phyloP scores from a whole-genome alignment of 805 yeast species.

The Yueomyces sp. region DNA sequence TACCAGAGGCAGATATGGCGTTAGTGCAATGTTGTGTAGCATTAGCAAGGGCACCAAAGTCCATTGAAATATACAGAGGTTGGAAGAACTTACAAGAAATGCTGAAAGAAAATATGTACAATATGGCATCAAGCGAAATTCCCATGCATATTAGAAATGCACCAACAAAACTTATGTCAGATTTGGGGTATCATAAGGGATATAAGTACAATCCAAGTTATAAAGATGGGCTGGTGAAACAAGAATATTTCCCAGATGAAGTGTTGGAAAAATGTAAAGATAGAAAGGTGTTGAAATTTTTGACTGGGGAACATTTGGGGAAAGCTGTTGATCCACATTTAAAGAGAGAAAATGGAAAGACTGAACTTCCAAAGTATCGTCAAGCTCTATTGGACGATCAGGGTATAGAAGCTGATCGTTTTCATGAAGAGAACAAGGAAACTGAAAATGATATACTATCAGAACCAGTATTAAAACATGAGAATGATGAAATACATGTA shows the following conservation, averaged over 20 bases:
- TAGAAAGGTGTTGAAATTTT: constrained; percentile 31
- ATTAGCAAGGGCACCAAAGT: constrained; percentile 72
- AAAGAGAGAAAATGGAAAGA: neutral
- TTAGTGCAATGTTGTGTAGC: constrained; percentile 91
- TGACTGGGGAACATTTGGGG: constrained; percentile 45
- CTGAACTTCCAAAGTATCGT: too few species aligned
- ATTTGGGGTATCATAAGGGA: constrained; percentile 68
- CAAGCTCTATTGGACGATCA: too few species aligned
- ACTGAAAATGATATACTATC: too few species aligned
- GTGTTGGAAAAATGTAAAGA: constrained; percentile 20
- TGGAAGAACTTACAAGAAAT: constrained; percentile 53
- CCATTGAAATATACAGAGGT: constrained; percentile 76
- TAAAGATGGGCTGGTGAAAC: constrained; percentile 57
- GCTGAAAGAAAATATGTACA: constrained; percentile 37
- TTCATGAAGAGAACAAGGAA: too few species aligned
- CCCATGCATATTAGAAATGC: constrained; percentile 88
- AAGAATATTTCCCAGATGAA: constrained; percentile 61
- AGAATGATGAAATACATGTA: too few species aligned
- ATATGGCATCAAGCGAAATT: constrained; percentile 35
- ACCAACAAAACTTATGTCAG: constrained; percentile 84
- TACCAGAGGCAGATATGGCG: constrained; percentile 87
- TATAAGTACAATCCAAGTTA: constrained; percentile 85
- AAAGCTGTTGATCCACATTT: constrained; percentile 30
- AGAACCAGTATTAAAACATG: too few species aligned
- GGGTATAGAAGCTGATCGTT: too few species aligned